Percentiles rank a stretch among this genome's conserved stretches.
Evolutionary conservation across 257 asterid genomes (phyloP).

Genomic region (Scutellaria galericulata): DNA sequence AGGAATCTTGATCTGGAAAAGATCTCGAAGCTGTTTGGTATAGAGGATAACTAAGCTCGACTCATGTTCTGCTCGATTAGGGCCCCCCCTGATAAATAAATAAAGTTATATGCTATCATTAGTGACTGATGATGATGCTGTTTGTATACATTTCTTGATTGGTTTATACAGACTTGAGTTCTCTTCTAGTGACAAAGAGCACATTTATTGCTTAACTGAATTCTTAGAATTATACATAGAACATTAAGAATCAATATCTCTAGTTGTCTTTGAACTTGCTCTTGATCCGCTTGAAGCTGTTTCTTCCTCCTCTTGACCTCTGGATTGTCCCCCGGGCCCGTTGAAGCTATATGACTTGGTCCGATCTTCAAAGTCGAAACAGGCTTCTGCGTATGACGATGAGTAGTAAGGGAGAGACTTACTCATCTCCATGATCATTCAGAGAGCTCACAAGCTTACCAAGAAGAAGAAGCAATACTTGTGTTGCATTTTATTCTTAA

Average conservation of each 20-base stretch:
- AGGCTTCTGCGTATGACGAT: constrained; percentile 59
- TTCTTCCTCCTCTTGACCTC: constrained; percentile 67
- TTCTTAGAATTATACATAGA: neutral
- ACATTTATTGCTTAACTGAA: neutral
- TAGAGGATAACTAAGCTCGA: constrained; percentile 45
- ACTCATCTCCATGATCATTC: constrained; percentile 53
- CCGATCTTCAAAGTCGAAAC: constrained; percentile 66
- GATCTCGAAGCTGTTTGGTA: constrained; percentile 65
- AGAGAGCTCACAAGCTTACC: neutral
- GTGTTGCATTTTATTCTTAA: neutral
- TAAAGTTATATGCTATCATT: neutral
- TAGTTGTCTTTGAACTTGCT: too few relatives aligned
- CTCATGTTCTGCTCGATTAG: neutral
- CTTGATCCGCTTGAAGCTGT: constrained; percentile 84
- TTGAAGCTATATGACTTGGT: constrained; percentile 73
- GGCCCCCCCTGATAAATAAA: neutral
- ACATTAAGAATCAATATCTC: too few relatives aligned
- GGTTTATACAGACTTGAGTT: constrained; percentile 5
- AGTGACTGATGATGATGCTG: constrained; percentile 1
- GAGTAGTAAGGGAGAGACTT: constrained; percentile 66
- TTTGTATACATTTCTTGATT: constrained; percentile 27
- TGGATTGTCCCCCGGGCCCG: constrained; percentile 64
- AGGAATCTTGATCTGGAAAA: constrained; percentile 64
- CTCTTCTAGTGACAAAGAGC: neutral
- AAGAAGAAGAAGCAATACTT: neutral